phyloP scores from a whole-genome alignment of 768 basidiomycete genomes.

The Mrakia gelida region DNA sequence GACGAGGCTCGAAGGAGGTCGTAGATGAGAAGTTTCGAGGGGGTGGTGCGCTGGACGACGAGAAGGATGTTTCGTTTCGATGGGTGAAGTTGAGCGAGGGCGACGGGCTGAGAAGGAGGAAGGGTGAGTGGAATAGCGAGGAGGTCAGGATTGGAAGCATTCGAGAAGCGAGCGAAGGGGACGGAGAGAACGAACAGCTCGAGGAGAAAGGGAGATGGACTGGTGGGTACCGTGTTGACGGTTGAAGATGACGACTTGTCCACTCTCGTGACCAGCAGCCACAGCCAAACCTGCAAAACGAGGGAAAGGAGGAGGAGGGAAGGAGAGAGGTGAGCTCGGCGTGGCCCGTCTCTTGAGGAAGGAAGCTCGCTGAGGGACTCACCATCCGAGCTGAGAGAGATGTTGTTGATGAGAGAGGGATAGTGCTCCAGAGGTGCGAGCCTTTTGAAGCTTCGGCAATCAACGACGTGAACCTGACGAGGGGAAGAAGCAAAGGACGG shows the following conservation, averaged over 20 bases:
- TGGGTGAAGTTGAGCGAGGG: not conserved
- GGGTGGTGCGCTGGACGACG: not conserved
- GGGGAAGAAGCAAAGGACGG: not conserved
- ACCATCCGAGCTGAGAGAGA: not conserved
- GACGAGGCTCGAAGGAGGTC: not conserved
- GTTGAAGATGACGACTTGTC: not conserved
- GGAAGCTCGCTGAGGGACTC: too few relatives aligned
- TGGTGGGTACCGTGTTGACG: not conserved
- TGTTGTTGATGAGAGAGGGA: conserved; percentile 4
- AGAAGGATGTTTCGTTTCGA: not conserved
- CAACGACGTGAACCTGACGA: not conserved
- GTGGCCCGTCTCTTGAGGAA: too few relatives aligned
- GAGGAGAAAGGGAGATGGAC: not conserved
- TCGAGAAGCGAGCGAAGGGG: not conserved
- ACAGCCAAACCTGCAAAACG: not conserved
- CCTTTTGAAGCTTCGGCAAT: not conserved
- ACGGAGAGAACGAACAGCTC: not conserved
- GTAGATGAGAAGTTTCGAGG: not conserved
- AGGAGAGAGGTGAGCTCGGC: too few relatives aligned
- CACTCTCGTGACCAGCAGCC: not conserved
- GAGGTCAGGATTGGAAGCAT: not conserved
- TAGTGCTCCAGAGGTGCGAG: not conserved
- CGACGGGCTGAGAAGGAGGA: not conserved
- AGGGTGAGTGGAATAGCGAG: not conserved
- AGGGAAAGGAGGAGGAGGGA: too few relatives aligned